Evolutionary conservation across 73 alveolate genomes (phyloP).

Genomic region (Paramecium octaurelia): DNA sequence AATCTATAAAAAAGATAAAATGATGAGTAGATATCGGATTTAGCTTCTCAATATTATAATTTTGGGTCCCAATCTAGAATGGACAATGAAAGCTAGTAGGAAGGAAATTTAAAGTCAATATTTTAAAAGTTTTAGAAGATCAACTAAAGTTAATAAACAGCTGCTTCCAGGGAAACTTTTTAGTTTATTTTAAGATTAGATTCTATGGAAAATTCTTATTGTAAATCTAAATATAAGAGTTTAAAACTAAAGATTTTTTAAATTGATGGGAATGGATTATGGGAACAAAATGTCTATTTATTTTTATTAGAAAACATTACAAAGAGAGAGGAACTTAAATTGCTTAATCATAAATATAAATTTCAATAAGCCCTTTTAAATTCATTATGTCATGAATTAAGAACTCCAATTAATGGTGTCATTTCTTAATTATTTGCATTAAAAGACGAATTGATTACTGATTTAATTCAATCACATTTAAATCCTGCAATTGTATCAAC

Average conservation of each 20-base stretch:
- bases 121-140: neutral
- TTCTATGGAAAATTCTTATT: neutral
- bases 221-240: neutral
- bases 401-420: neutral
- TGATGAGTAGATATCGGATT: neutral
- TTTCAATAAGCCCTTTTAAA: neutral
- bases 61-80: neutral
- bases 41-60: neutral
- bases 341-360: neutral
- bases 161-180: neutral
- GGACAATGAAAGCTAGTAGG: neutral
- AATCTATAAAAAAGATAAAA: neutral
- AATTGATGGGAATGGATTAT: neutral
- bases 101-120: neutral
- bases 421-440: neutral
- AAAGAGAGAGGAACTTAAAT: neutral
- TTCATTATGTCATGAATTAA: slow-evolving; percentile 35
- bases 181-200: neutral
- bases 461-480: neutral
- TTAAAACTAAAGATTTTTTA: neutral
- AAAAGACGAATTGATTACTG: neutral
- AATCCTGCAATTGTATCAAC: slow-evolving; percentile 20
- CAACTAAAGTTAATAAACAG: neutral
- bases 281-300: neutral
- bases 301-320: neutral